These are phyloP conservation scores for Spinacia oleracea DNA, from an alignment of 179 eudicot species.

Conservation along the genomic window DNA sequence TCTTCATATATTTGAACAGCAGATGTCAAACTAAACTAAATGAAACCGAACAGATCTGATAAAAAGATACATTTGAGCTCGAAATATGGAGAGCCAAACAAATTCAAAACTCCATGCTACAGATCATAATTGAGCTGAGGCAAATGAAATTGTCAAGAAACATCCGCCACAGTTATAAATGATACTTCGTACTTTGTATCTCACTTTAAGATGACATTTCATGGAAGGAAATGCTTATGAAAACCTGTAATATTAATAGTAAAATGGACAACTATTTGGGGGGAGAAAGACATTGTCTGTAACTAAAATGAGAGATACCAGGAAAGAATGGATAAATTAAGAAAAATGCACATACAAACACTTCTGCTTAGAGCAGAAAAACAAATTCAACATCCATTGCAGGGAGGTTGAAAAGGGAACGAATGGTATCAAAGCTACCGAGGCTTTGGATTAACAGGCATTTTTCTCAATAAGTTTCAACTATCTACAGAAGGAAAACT, in stretches of 20 bases:
- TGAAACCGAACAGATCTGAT: not conserved
- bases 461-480: slow-evolving; percentile 33
- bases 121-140: not conserved
- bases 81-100: not conserved
- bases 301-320: not conserved
- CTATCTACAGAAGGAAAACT: slow-evolving; percentile 36
- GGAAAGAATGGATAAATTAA: slow-evolving; percentile 21
- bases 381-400: slow-evolving; percentile 32
- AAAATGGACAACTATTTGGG: no score
- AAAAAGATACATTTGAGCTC: not conserved
- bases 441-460: slow-evolving; percentile 23
- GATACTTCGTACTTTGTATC: not conserved
- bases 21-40: not conserved
- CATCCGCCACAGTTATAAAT: not conserved
- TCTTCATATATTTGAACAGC: not conserved
- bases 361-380: slow-evolving; percentile 20
- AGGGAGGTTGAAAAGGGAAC: slow-evolving; percentile 29
- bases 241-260: not conserved
- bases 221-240: not conserved
- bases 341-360: slow-evolving; percentile 28
- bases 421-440: slow-evolving; percentile 19
- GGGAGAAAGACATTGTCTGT: not conserved
- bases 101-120: not conserved
- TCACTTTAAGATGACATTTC: not conserved
- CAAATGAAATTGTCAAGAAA: not conserved